Percentiles rank a stretch among this genome's conserved stretches.
These are phyloP conservation scores for Ganoderma lingzhi DNA, from an alignment of 1,284 basidiomycete genomes.

Conservation along the genomic window DNA sequence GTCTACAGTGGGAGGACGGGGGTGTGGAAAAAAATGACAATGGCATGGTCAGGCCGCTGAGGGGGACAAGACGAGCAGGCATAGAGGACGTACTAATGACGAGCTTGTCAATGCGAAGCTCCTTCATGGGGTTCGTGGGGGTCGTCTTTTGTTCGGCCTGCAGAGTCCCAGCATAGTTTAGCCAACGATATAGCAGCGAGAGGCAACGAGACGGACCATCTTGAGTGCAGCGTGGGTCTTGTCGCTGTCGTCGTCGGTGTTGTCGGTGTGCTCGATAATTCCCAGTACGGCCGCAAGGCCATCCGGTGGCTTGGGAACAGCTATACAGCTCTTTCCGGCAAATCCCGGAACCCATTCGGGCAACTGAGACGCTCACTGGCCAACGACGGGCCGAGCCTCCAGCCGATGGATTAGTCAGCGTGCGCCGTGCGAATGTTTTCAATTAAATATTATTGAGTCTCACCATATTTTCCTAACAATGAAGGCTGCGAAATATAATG, in stretches of 20 bases:
- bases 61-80: neutral
- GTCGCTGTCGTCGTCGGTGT: conserved; percentile 35
- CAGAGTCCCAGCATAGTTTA: conserved; percentile 24
- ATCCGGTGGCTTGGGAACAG: conserved; percentile 38
- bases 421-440: no score
- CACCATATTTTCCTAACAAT: no score
- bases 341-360: conserved; percentile 13
- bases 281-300: conserved; percentile 11
- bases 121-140: conserved; percentile 94
- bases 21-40: conserved; percentile 4
- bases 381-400: no score
- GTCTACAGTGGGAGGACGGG: conserved; percentile 60
- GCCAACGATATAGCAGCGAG: neutral
- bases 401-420: no score
- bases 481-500: no score
- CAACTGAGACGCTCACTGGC: neutral
- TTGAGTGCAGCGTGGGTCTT: conserved; percentile 35
- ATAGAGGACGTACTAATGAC: conserved; percentile 89
- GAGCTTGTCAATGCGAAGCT: conserved; percentile 98
- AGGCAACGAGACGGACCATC: conserved; percentile 32
- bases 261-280: conserved; percentile 32
- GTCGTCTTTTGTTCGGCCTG: conserved; percentile 91
- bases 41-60: neutral
- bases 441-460: no score
- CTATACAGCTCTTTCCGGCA: conserved; percentile 34